Base-by-base conservation (phyloP, 2,329 filamentous ascomycete genomes). In the Ilyonectria destructans region DNA sequence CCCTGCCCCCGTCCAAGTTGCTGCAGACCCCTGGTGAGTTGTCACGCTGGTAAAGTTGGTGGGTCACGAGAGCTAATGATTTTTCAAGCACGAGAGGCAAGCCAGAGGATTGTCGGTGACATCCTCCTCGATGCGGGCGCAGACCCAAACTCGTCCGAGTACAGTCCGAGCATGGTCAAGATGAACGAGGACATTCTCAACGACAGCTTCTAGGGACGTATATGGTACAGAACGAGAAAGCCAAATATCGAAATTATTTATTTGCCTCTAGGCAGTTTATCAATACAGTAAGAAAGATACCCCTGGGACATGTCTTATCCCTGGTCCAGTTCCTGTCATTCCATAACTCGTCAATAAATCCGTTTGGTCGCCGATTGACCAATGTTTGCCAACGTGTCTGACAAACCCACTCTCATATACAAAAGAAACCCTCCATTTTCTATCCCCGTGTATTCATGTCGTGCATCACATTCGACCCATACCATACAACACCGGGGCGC, bases 91-190 rank as follows among this genome's bases (percentile, higher is more conserved):
- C 89, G 92, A 62, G 93, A 96, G 80, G 94, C 94, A 4, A 95
- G 93, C 76, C 92, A 88, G 78, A 88, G 90, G 63, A 96, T 97
- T 67, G 93, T 97, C 0, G 92, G 95, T 59, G 93, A 96, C 76
- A 88, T 97, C 55, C 83, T 96, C 7, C 81, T 92, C 49, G 94
- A 93, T 48, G 94, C 93, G 4, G 93, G 93, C 2, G 92, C 88
- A 5, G 87, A 89, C 62, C 78, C 77, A 5, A 85, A 87, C 60
- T 86, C 84, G 26, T 82, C 83, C 2, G 88, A 91, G 75, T 88
- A 90, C 75, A 91, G 89, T 71, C 90, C 90, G 4, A 90, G 88
- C 0, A 86, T 91, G 83, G 88, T 92, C 49, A 90, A 89, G 81
- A 89, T 90, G 86, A 90, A 87, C 71, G 82, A 89, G 59, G 84